These are phyloP conservation scores for Trichoderma parareesei DNA, from an alignment of 495 filamentous ascomycete species.

Conservation along the genomic window DNA sequence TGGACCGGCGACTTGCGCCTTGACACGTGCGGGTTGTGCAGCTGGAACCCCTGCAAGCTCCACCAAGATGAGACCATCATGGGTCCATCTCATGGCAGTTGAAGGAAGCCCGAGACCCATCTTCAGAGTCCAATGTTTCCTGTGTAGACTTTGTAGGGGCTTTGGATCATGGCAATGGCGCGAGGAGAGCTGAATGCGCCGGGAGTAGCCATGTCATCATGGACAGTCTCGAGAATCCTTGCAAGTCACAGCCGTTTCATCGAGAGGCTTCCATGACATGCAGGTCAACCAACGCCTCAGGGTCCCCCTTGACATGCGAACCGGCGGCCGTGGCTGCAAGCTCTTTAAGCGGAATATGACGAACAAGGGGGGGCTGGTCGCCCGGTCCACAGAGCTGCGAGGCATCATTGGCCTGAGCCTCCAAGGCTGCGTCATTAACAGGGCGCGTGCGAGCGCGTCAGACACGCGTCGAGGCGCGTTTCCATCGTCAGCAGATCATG, in stretches of 20 bases:
- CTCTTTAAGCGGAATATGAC: slow-evolving; percentile 2
- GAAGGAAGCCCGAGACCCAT: neutral
- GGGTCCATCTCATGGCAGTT: neutral
- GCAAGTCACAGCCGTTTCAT: neutral
- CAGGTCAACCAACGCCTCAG: neutral
- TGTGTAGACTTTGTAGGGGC: neutral
- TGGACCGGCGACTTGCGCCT: neutral
- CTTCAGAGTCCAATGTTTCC: neutral
- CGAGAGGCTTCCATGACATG: neutral
- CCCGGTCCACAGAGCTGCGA: neutral
- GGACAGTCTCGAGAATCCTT: neutral
- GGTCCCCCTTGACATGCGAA: neutral
- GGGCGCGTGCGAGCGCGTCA: slow-evolving; percentile 2
- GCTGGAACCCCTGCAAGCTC: neutral
- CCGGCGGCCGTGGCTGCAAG: slow-evolving; percentile 3
- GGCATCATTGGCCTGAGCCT: neutral
- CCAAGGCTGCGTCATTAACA: neutral
- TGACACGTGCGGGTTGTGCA: neutral
- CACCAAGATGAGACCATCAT: slow-evolving; percentile 2
- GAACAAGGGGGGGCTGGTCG: neutral
- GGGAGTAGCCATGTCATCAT: too few relatives aligned
- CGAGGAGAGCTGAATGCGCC: too few relatives aligned
- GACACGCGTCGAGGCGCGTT: neutral
- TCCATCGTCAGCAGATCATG: neutral
- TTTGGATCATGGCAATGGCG: neutral